These are phyloP conservation scores for Malassezia caprae DNA, from an alignment of 1,284 basidiomycete species.

Conservation along the genomic window DNA sequence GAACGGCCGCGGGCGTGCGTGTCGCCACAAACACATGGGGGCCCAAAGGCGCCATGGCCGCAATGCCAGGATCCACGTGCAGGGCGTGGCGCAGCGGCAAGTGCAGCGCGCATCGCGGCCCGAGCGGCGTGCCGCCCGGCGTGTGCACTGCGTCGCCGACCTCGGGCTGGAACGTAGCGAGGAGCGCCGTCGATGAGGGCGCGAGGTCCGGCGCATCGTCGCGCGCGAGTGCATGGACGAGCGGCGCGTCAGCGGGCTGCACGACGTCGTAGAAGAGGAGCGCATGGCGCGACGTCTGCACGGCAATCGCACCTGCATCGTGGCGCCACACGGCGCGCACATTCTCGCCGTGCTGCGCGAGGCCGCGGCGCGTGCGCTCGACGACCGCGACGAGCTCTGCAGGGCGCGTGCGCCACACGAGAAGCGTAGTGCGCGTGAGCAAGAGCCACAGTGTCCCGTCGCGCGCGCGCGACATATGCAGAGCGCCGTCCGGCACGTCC, in stretches of 20 bases:
- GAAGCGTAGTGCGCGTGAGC: slow-evolving; percentile 25
- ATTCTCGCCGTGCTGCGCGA: slow-evolving; percentile 39
- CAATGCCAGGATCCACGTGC: slow-evolving; percentile 37
- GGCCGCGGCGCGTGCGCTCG: slow-evolving; percentile 30
- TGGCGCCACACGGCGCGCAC: slow-evolving; percentile 28
- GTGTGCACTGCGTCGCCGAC: slow-evolving; percentile 27
- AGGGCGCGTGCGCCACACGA: slow-evolving; percentile 35
- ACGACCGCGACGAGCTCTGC: slow-evolving; percentile 37
- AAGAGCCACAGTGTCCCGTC: slow-evolving; percentile 33
- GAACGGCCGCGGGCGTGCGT: slow-evolving; percentile 31
- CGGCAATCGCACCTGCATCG: slow-evolving; percentile 25
- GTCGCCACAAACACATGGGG: slow-evolving; percentile 39
- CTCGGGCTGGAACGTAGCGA: slow-evolving; percentile 28
- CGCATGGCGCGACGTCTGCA: slow-evolving; percentile 1
- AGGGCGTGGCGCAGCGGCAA: slow-evolving; percentile 35
- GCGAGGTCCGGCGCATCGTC: slow-evolving; percentile 5
- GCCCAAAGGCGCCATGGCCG: slow-evolving; percentile 23
- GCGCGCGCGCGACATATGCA: slow-evolving; percentile 30
- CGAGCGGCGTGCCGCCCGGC: not conserved
- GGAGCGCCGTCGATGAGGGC: slow-evolving; percentile 22
- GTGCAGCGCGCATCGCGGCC: slow-evolving; percentile 20
- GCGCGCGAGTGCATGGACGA: not conserved
- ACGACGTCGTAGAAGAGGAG: slow-evolving; percentile 15
- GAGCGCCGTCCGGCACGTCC: slow-evolving; percentile 12
- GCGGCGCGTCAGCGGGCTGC: not conserved